phyloP scores from a whole-genome alignment of 2,329 filamentous ascomycete species.

The Corinectria fuckeliana region DNA sequence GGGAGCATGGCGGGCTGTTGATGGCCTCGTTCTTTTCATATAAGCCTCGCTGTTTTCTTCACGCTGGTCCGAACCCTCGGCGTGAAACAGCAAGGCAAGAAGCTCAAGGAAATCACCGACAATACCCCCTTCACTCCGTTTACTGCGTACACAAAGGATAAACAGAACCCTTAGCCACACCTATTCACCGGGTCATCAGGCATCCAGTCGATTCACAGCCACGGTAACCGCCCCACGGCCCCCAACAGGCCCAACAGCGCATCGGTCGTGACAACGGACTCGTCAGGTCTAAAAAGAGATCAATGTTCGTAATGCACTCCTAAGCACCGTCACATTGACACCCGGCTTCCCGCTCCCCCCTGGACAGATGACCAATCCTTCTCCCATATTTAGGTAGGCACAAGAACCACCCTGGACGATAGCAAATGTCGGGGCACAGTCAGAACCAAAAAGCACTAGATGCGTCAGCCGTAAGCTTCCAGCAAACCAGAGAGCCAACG shows the following conservation, averaged over 20 bases:
- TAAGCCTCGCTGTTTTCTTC: too few species aligned
- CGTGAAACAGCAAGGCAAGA: neutral
- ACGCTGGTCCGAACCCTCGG: too few species aligned
- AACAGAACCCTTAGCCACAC: too few species aligned
- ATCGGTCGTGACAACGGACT: neutral
- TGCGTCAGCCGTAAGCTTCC: neutral
- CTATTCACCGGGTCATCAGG: neutral
- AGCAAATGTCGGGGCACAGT: slow-evolving; percentile 3
- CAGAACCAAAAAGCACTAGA: slow-evolving; percentile 13
- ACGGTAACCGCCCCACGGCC: neutral
- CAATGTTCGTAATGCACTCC: slow-evolving; percentile 10
- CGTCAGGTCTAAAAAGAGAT: slow-evolving; percentile 13
- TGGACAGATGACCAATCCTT: slow-evolving; percentile 8
- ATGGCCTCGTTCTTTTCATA: neutral
- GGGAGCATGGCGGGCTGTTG: neutral
- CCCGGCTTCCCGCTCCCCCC: neutral
- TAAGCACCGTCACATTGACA: slow-evolving; percentile 7
- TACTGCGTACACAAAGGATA: neutral
- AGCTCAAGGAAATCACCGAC: neutral
- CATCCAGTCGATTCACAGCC: neutral
- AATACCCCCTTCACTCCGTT: neutral
- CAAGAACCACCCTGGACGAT: neutral
- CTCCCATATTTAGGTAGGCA: neutral
- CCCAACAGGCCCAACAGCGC: neutral
- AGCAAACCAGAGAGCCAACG: neutral